These are phyloP conservation scores for Yarrowia sp. DNA, from an alignment of 805 yeast species.

Conservation along the genomic window DNA sequence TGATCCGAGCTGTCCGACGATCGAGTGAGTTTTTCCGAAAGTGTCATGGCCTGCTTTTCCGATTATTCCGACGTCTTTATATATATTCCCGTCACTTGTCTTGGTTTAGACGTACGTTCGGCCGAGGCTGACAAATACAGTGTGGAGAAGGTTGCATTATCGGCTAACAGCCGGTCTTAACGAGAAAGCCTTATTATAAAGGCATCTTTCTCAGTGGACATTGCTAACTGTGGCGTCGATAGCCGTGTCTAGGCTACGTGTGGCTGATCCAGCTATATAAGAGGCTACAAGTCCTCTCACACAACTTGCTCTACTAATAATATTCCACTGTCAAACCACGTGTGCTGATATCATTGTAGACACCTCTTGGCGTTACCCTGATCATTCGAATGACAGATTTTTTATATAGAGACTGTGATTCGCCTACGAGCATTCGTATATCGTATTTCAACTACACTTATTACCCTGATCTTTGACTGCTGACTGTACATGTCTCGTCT, in stretches of 20 bases:
- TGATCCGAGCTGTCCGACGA: neutral
- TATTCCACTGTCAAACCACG: too few relatives aligned
- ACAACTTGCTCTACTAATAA: too few relatives aligned
- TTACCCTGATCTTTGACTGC: too few relatives aligned
- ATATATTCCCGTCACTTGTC: neutral
- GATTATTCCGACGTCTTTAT: neutral
- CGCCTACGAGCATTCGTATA: too few relatives aligned
- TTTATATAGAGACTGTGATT: too few relatives aligned
- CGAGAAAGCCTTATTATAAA: neutral
- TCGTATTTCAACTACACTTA: too few relatives aligned
- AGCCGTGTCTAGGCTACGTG: neutral
- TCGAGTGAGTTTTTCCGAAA: neutral
- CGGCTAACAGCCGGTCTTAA: neutral
- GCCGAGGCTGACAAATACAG: constrained; percentile 7
- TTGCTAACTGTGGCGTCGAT: neutral
- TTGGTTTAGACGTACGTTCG: neutral
- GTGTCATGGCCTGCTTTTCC: neutral
- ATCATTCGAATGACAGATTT: too few relatives aligned
- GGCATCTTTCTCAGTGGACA: neutral
- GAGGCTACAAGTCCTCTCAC: too few relatives aligned
- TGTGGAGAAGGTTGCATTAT: constrained; percentile 19
- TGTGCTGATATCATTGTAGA: too few relatives aligned
- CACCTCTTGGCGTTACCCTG: too few relatives aligned
- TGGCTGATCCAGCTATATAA: too few relatives aligned
- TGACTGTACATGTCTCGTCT: too few relatives aligned